Evolutionary conservation across 331 rosid species (phyloP), one percentile per base, ranked within the genome.

Genomic region (Cydonia oblonga): DNA sequence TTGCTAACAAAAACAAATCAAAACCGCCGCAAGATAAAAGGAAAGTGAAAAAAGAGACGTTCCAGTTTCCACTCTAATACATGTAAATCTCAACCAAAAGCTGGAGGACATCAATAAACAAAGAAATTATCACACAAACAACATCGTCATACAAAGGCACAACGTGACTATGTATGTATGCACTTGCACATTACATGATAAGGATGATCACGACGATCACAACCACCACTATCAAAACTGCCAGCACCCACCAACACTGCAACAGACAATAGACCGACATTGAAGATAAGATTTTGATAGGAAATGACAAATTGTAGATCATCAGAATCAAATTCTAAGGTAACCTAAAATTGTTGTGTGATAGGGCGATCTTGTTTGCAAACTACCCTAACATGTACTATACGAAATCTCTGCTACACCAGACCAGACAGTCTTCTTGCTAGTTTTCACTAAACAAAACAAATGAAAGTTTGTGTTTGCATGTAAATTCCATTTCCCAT

Each of bases 221-320:
- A 78, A 85, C 9, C 76, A 81, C 90, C 59, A 69, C 67, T 42
- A 80, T 85, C 54, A 85, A 15, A 49, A 83, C 57, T 73, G 23
- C 70, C 73, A 87, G 63, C 85, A 78, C 78, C 96, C 91, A 89
- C 88, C 90, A 87, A 80, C 86, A 89, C 96, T 89, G 96, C 84
- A 83, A 81, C 61, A 73, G 65, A 68, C 18, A 66, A 64, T n/a
- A 5, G 53, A 33, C 32, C 57, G 28, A 51, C 35, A 2, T 13
- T 33, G 26, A 40, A 49, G 42, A 64, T 20, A 71, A 58, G 51
- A 54, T 70, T 16, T n/a, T 9, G 26, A 64, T n/a, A 32, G 10
- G 25, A 26, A 40, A 24, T 10, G 15, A 71, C 56, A 38, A 32
- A 23, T 9, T 18, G 7, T 7, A 2, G 33, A 33, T 22, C 22